Percentiles rank a stretch among this genome's conserved stretches.
These are phyloP conservation scores for Lipomyces orientalis DNA, from an alignment of 805 yeast species.

Conservation along the genomic window DNA sequence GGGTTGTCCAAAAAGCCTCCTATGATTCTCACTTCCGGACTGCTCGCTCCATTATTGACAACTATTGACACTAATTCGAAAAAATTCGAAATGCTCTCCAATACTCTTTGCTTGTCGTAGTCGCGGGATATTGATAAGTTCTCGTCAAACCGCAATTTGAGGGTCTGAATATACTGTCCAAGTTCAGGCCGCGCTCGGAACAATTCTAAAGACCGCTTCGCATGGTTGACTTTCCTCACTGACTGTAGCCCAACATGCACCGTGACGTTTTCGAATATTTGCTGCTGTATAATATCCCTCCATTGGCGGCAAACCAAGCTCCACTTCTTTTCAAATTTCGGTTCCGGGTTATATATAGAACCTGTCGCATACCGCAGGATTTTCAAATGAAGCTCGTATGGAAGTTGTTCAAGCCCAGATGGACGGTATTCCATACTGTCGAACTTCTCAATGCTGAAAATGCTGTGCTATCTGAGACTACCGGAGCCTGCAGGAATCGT, in stretches of 20 bases:
- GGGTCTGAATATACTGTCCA: not conserved
- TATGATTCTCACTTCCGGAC: not conserved
- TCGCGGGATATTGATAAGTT: not conserved
- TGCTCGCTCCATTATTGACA: not conserved
- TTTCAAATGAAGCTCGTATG: constrained; percentile 7
- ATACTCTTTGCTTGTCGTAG: not conserved
- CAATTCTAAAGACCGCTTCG: not conserved
- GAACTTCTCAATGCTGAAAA: not conserved
- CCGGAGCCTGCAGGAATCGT: not conserved
- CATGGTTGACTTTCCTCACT: not conserved
- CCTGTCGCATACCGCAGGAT: not conserved
- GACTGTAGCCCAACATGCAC: not conserved
- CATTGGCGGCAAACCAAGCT: constrained; percentile 10
- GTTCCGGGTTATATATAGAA: not conserved
- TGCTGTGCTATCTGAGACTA: not conserved
- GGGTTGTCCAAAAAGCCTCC: not conserved
- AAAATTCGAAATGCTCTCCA: not conserved
- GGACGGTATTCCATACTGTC: not conserved
- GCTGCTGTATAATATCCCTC: constrained; percentile 17
- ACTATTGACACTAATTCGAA: constrained; percentile 1
- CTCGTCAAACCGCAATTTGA: not conserved
- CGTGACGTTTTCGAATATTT: constrained; percentile 1
- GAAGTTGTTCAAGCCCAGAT: not conserved
- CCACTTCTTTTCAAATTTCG: constrained; percentile 1
- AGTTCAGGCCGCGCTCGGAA: not conserved